phyloP scores from a whole-genome alignment of 306 rosid species.

The Gastrolobium bilobum region DNA sequence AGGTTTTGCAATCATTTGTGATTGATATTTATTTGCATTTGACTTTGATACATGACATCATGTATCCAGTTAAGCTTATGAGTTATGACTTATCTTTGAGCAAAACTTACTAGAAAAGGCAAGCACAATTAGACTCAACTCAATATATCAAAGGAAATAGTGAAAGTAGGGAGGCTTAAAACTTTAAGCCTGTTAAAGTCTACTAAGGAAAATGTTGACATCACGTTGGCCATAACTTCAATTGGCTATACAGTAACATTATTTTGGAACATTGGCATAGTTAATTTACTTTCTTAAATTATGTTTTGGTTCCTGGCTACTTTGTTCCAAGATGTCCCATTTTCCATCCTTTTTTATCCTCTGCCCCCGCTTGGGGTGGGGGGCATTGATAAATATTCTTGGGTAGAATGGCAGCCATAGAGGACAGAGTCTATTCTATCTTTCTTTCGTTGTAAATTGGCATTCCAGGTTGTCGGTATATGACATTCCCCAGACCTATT shows the following conservation, averaged over 20 bases:
- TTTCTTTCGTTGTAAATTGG: slow-evolving; percentile 4
- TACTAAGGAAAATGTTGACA: slow-evolving; percentile 11
- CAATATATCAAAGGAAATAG: slow-evolving; percentile 29
- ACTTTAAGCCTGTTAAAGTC: not conserved
- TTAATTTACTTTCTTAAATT: slow-evolving; percentile 9
- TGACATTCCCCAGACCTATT: not conserved
- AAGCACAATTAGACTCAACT: not conserved
- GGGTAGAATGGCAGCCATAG: not conserved
- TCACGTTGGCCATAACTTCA: slow-evolving; percentile 24
- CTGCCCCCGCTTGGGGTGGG: not conserved
- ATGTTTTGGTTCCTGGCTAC: slow-evolving; percentile 21
- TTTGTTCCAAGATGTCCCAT: not conserved
- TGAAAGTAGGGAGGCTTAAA: slow-evolving; percentile 27
- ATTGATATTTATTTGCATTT: slow-evolving; percentile 21
- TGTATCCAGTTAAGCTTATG: not conserved
- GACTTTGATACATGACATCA: slow-evolving; percentile 13
- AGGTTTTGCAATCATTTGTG: slow-evolving; percentile 8
- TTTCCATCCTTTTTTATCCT: slow-evolving; percentile 16
- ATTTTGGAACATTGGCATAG: not conserved
- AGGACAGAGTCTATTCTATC: not conserved
- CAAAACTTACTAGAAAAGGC: slow-evolving; percentile 2
- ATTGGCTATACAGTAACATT: slow-evolving; percentile 14
- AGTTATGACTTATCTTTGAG: slow-evolving; percentile 5
- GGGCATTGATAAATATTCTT: slow-evolving; percentile 5
- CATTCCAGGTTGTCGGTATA: slow-evolving; percentile 2